These are phyloP conservation scores for Termitomyces sp. DNA, from an alignment of 768 basidiomycete genomes.

Conservation along the genomic window DNA sequence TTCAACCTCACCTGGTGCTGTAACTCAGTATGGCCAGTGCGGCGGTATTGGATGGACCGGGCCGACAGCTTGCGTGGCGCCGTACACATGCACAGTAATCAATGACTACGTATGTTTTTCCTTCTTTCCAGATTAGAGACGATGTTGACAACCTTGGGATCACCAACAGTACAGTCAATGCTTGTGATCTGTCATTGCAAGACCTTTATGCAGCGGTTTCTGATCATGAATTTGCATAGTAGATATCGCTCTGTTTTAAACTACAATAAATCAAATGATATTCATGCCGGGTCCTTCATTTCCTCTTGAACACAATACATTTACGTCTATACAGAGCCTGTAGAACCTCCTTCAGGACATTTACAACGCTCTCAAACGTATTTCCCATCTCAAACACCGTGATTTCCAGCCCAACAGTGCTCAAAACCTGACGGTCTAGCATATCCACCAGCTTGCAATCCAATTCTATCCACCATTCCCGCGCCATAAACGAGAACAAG, in stretches of 20 bases:
- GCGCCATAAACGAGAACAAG: background rate
- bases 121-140: background rate
- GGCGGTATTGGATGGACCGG: conserved; percentile 40
- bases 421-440: background rate
- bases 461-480: background rate
- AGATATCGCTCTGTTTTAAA: background rate
- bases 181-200: conserved; percentile 3
- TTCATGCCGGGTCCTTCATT: background rate
- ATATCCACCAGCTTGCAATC: background rate
- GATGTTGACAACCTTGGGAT: background rate
- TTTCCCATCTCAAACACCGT: background rate
- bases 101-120: conserved; percentile 32
- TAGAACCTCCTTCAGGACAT: background rate
- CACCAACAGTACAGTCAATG: conserved; percentile 28
- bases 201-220: background rate
- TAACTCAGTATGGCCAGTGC: conserved; percentile 42
- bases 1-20: conserved; percentile 23
- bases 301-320: background rate
- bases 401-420: background rate
- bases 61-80: conserved; percentile 33
- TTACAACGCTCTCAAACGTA: background rate
- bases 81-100: conserved; percentile 32
- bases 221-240: no score
- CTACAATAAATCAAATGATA: background rate
- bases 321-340: background rate